Evolutionary conservation across 1,284 basidiomycete species (phyloP).

Genomic region (Fomitiporia mediterranea): DNA sequence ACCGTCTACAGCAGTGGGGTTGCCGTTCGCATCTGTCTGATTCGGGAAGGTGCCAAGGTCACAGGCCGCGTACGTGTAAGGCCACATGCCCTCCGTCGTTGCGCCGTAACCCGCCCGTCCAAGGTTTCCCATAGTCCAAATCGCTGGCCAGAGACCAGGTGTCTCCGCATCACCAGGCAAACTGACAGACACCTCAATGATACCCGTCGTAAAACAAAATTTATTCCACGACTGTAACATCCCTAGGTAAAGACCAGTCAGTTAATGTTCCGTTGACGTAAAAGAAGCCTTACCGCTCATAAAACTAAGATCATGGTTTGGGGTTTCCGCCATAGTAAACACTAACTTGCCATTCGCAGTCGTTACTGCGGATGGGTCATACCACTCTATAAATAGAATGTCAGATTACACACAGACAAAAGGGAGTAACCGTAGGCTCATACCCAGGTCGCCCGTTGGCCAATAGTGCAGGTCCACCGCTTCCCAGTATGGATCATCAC

Average conservation of each 20-base stretch:
- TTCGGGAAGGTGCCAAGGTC: slow-evolving; percentile 45
- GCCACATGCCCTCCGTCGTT: slow-evolving; percentile 40
- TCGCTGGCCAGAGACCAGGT: slow-evolving; percentile 42
- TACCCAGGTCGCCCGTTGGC: slow-evolving; percentile 42
- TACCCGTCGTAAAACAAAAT: slow-evolving; percentile 80
- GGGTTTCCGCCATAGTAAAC: slow-evolving; percentile 45
- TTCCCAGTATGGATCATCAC: slow-evolving; percentile 45
- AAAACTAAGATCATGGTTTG: slow-evolving; percentile 50
- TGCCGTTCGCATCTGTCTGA: slow-evolving; percentile 29
- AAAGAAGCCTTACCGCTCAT: slow-evolving; percentile 24
- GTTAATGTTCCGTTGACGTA: neutral
- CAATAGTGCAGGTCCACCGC: slow-evolving; percentile 59
- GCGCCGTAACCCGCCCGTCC: slow-evolving; percentile 45
- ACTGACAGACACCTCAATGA: slow-evolving; percentile 53
- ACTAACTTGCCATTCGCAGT: slow-evolving; percentile 50
- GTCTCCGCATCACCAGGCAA: slow-evolving; percentile 38
- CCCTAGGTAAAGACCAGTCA: slow-evolving; percentile 20
- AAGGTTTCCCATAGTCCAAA: slow-evolving; percentile 40
- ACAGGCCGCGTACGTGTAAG: slow-evolving; percentile 40
- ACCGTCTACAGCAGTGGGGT: slow-evolving; percentile 31
- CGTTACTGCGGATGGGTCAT: slow-evolving; percentile 52
- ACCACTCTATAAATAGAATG: slow-evolving; percentile 39
- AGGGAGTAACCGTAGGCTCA: neutral
- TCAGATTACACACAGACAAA: neutral
- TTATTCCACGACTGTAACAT: slow-evolving; percentile 47